Base-by-base conservation (phyloP, 768 basidiomycete genomes). In the Agaricus subrufescens region DNA sequence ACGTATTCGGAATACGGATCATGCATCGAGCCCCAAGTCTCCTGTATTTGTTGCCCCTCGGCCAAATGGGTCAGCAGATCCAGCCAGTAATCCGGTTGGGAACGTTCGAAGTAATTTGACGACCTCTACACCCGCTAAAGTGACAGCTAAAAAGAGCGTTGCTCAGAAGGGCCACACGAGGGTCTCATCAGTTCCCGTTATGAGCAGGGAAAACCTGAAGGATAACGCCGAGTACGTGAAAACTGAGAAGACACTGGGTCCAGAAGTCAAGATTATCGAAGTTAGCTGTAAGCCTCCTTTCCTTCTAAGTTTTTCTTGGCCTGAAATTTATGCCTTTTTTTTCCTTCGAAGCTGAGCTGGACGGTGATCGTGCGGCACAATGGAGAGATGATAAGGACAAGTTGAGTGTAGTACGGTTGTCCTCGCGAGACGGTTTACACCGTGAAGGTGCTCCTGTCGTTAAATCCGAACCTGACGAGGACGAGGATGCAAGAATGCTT, bases 201-300 rank as follows among this genome's bases (percentile, higher is more conserved):
- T 46, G 26, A 29, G 46, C 26, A 48, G 54, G 54, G 49, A 46
- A 25, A 30, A 48, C 45, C 31, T 40, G 14, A 54, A 27, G 25
- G 45, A 47, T 31, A 25, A 12, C 9, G 10, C 26, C 29, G 53
- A 30, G 23, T 37, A 29, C 29, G 45, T 6, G 27, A 39, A 31
- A 30, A 43, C 37, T 31, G 54, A 48, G 25, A 30, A 12, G 29
- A 11, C n/a, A 3, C 19, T 15, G n/a, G 54, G 54, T 6, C 54
- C 54, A 12, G 54, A 56, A 29, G 54, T 56, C 10, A 56, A 47
- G 25, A 40, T 56, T 27, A 30, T 56, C 15, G 54, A 56, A 15
- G 54, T 39, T 4, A 56, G 54, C 31, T 26, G 54, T 56, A 40
- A 34, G 54, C 34, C 34, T 48, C n/a, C 19, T 40, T 38, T 26